phyloP scores from a whole-genome alignment of 73 alveolate species.

The Halteria grandinella region DNA sequence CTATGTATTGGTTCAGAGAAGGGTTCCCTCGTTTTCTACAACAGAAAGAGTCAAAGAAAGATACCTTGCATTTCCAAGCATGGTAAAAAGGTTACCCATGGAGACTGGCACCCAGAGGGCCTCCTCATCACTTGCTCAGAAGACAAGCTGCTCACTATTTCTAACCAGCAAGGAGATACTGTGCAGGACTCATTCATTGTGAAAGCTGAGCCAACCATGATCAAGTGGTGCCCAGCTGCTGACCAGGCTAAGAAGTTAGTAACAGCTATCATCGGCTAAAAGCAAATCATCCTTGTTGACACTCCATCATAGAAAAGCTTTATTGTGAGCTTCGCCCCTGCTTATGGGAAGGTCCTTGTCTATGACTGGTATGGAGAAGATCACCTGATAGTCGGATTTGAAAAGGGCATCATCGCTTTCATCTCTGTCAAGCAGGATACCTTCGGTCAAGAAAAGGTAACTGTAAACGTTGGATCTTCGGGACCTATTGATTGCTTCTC shows the following conservation, averaged over 20 bases:
- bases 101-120: slow-evolving; percentile 95
- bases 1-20: slow-evolving; percentile 98
- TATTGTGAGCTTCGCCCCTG: slow-evolving; percentile 30
- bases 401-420: slow-evolving; percentile 90
- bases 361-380: slow-evolving; percentile 96
- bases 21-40: slow-evolving; percentile 97
- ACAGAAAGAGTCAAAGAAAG: slow-evolving; percentile 95
- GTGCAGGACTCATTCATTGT: slow-evolving; percentile 81
- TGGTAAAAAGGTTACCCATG: slow-evolving; percentile 91
- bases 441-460: slow-evolving; percentile 83
- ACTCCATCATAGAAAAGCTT: slow-evolving; percentile 49
- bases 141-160: slow-evolving; percentile 91
- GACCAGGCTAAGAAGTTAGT: slow-evolving; percentile 77
- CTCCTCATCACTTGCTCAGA: slow-evolving; percentile 91
- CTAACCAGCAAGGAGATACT: slow-evolving; percentile 93
- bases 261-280: slow-evolving; percentile 88
- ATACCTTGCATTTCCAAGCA: slow-evolving; percentile 98
- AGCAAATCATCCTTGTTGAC: slow-evolving; percentile 67
- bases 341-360: slow-evolving; percentile 90
- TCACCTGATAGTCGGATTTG: slow-evolving; percentile 88
- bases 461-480: slow-evolving; percentile 76
- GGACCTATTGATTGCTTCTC: slow-evolving; percentile 88
- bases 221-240: slow-evolving; percentile 82
- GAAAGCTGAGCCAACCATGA: slow-evolving; percentile 85
- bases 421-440: slow-evolving; percentile 86